phyloP scores from a whole-genome alignment of 2,329 filamentous ascomycete genomes.

The Myrmaecium sp. region DNA sequence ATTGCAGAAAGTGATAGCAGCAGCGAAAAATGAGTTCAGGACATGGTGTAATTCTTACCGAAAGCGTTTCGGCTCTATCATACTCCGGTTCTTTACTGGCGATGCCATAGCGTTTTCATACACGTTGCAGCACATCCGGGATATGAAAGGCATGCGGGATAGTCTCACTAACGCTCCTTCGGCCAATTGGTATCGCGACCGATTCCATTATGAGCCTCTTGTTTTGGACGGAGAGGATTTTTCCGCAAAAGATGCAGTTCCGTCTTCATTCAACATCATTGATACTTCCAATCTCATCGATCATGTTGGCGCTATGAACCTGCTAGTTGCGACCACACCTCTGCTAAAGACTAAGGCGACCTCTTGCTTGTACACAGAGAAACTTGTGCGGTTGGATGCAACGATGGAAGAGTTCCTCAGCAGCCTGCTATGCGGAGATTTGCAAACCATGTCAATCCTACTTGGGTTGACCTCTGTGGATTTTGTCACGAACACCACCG shows the following conservation, averaged over 20 bases:
- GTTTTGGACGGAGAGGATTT: constrained; percentile 29
- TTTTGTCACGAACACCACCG: constrained; percentile 31
- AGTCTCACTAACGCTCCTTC: constrained; percentile 11
- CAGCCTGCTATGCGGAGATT: constrained; percentile 27
- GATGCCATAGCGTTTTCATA: constrained; percentile 38
- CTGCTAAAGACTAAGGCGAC: constrained; percentile 28
- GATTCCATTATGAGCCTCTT: constrained; percentile 23
- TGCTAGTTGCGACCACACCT: constrained; percentile 29
- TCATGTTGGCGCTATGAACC: constrained; percentile 26
- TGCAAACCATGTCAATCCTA: constrained; percentile 27
- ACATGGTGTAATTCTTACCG: constrained; percentile 30
- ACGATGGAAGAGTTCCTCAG: constrained; percentile 18
- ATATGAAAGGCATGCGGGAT: constrained; percentile 5
- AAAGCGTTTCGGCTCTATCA: constrained; percentile 12
- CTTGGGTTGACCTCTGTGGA: constrained; percentile 34
- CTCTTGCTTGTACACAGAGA: constrained; percentile 34
- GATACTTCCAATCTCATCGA: constrained; percentile 35
- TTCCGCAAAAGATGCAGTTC: constrained; percentile 11
- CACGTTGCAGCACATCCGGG: constrained; percentile 26
- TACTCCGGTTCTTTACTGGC: constrained; percentile 29
- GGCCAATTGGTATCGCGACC: constrained; percentile 27
- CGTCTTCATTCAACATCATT: constrained; percentile 36
- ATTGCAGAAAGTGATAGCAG: constrained; percentile 8
- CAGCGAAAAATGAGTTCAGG: constrained; percentile 29
- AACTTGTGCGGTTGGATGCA: constrained; percentile 17